Conservation (phyloP, 2,329 filamentous ascomycete genomes). For the Volutella citrinella region DNA sequence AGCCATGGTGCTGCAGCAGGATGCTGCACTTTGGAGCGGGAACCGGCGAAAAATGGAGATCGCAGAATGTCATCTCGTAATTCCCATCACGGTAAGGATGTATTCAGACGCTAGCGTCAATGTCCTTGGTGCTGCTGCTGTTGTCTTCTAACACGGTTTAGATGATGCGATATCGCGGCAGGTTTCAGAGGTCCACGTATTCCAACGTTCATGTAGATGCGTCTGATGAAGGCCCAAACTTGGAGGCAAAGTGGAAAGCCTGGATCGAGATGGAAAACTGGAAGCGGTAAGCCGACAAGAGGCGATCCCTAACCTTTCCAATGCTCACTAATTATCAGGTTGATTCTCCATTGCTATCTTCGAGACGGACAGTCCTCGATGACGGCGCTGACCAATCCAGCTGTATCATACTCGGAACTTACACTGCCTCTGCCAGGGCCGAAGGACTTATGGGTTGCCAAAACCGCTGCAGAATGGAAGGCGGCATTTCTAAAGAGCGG, state of each 20-base stretch:
- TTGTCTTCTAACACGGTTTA: conserved; percentile 21
- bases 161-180: conserved; percentile 56
- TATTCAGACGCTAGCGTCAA: not conserved
- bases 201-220: conserved; percentile 46
- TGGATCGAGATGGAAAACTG: conserved; percentile 66
- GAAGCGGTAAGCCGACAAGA: conserved; percentile 59
- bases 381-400: conserved; percentile 60
- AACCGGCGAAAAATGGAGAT: conserved; percentile 56
- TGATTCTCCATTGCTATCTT: conserved; percentile 63
- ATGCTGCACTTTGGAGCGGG: conserved; percentile 53
- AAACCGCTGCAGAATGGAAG: conserved; percentile 64
- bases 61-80: conserved; percentile 47
- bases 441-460: conserved; percentile 63
- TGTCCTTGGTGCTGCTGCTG: not conserved
- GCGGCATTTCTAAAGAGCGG: conserved; percentile 47
- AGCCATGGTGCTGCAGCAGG: conserved; percentile 45
- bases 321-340: conserved; percentile 25
- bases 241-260: conserved; percentile 63
- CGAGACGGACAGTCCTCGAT: conserved; percentile 67
- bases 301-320: too few species aligned
- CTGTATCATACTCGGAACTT: conserved; percentile 68
- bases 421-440: conserved; percentile 62
- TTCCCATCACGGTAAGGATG: conserved; percentile 42
- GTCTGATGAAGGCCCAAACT: conserved; percentile 51
- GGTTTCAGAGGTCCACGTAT: conserved; percentile 56